phyloP scores from a whole-genome alignment of 2,329 filamentous ascomycete genomes.

The Neonectria hederae region DNA sequence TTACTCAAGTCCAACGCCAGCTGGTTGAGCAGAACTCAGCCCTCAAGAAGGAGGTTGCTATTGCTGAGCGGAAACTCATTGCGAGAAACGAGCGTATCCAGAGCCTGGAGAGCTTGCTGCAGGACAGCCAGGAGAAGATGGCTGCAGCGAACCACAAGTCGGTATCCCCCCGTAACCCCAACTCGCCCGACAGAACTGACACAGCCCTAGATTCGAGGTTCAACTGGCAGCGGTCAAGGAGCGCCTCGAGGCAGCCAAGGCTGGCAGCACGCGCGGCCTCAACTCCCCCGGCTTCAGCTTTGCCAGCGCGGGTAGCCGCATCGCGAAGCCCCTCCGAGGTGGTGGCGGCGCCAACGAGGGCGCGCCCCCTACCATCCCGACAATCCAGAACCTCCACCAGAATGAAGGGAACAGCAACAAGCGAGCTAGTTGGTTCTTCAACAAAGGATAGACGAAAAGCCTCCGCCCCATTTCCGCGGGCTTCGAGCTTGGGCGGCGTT shows the following conservation, averaged over 20 bases:
- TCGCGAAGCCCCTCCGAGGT: constrained; percentile 74
- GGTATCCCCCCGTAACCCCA: constrained; percentile 46
- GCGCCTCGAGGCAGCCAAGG: constrained; percentile 93
- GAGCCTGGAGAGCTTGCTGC: constrained; percentile 88
- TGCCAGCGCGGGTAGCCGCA: constrained; percentile 69
- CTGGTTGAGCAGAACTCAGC: constrained; percentile 97
- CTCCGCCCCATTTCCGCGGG: constrained; percentile 1
- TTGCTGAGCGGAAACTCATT: constrained; percentile 96
- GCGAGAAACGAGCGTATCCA: constrained; percentile 97
- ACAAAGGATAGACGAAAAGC: constrained; percentile 59
- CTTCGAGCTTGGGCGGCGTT: constrained; percentile 41
- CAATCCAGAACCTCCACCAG: constrained; percentile 67
- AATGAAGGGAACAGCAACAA: constrained; percentile 67
- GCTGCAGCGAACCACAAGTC: constrained; percentile 98
- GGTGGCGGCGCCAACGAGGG: constrained; percentile 61
- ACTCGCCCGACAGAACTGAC: constrained; percentile 40
- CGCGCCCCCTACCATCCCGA: constrained; percentile 57
- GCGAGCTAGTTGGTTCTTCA: constrained; percentile 80
- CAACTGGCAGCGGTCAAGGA: constrained; percentile 98
- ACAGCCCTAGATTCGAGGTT: constrained; percentile 81
- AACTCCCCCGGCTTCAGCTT: constrained; percentile 79
- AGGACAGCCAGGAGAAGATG: constrained; percentile 98
- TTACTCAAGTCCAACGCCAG: constrained; percentile 96
- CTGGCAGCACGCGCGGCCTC: constrained; percentile 86
- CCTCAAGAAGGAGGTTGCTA: constrained; percentile 98